Evolutionary conservation across 345 rosid species (phyloP).

Genomic region (Sonneratia caseolaris): DNA sequence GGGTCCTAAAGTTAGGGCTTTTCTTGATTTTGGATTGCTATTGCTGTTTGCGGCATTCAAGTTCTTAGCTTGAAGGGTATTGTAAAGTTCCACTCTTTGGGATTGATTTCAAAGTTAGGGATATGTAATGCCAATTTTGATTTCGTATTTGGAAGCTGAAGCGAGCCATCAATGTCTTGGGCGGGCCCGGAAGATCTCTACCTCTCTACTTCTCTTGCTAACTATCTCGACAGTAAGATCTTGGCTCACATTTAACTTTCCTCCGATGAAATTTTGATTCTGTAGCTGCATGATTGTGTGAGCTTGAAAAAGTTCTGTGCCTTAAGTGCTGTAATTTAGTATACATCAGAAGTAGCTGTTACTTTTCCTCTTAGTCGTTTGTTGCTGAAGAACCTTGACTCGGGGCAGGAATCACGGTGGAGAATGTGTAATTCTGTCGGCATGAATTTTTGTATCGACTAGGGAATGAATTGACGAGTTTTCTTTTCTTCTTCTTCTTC

Average conservation of each 20-base stretch:
- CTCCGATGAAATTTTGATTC: not conserved
- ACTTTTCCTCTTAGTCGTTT: not conserved
- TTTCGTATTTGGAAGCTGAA: conserved; percentile 13
- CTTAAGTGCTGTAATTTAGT: not conserved
- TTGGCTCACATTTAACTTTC: not conserved
- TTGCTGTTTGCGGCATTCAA: not conserved
- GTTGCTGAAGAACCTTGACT: not conserved
- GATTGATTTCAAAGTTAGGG: conserved; percentile 11
- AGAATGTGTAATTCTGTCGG: not conserved
- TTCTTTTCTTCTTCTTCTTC: not conserved
- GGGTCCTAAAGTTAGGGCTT: not conserved
- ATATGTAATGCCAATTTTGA: conserved; percentile 31
- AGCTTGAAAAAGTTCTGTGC: not conserved
- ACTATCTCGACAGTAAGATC: conserved; percentile 72
- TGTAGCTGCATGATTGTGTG: not conserved
- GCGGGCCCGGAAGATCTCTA: conserved; percentile 76
- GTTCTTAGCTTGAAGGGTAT: not conserved
- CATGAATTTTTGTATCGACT: not conserved
- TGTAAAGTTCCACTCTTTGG: not conserved
- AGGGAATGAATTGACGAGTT: not conserved
- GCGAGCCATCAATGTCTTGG: conserved; percentile 50
- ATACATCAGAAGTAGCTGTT: not conserved
- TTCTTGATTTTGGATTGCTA: not conserved
- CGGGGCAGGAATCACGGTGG: not conserved
- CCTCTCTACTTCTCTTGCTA: conserved; percentile 87